Base-by-base conservation (phyloP, 176 grass and related monocot species). In the Secale cereale region DNA sequence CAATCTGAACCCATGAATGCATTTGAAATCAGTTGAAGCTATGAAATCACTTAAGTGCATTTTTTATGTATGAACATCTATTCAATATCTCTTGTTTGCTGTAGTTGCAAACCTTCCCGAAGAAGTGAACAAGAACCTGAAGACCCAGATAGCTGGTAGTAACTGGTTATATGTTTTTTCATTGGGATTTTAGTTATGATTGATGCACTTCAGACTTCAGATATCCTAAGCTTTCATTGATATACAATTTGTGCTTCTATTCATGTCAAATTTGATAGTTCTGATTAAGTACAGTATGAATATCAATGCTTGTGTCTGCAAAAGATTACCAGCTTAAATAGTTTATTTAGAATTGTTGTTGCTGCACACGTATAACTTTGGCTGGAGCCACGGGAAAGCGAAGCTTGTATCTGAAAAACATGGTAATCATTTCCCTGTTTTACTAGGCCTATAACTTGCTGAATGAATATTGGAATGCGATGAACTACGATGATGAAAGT, bases 131-230 rank as follows among this genome's bases (percentile, higher is more conserved):
- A 48, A 80, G 36, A 81, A 56, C 85, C 93, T 33, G 91, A 98
- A 88, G 92, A 98, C 27, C 85, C 95, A 39, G 92, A 93, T 61
- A 98, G 95, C 91, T 95, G 93, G 91, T 98, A 5, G 37, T 40
- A 41, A 41, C 25, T 10, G 32, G 8, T 36, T 22, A 11, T 11
- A 41, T 41, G 39, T 41, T 16, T 23, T 60, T 29, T 30, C 43
- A 54, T 19, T 16, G 8, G 22, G 2, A 4, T 78, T 83, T 60
- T n/a, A 23, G 36, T 56, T 56, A 60, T 43, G 43, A 46, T 14
- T 40, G 45, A 14, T 41, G 69, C 45, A 41, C 4, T 14, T 46
- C 25, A 70, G 69, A 9, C 36, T 45, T 36, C 35, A 36, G 35
- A 36, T 5, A 36, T 36, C 35, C 35, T 36, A 36, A 36, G 35